Evolutionary conservation across 2,329 filamentous ascomycete species (phyloP).

Genomic region (Trichoderma atrobrunneum): DNA sequence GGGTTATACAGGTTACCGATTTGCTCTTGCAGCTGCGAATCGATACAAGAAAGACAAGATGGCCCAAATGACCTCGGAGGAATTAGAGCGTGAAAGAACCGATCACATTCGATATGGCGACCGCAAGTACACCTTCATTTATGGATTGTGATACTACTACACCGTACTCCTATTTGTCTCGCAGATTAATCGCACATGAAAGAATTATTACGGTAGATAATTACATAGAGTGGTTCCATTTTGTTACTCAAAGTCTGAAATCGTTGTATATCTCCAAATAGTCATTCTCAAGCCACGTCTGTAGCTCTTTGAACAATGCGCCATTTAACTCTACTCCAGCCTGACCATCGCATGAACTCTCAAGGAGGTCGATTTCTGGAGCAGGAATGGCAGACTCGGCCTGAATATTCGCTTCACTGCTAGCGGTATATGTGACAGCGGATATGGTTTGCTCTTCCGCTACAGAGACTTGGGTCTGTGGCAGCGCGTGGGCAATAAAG

Average conservation of each 20-base stretch:
- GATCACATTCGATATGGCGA: not conserved
- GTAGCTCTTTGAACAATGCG: not conserved
- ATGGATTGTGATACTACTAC: not conserved
- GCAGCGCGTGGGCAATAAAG: not conserved
- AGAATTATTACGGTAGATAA: not conserved
- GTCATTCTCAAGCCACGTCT: not conserved
- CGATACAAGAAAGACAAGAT: not conserved
- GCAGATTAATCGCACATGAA: not conserved
- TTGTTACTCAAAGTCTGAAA: not conserved
- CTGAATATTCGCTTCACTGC: not conserved
- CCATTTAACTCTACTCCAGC: not conserved
- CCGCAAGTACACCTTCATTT: not conserved
- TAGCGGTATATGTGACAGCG: not conserved
- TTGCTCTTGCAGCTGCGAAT: not conserved
- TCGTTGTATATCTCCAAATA: not conserved
- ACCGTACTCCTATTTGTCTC: not conserved
- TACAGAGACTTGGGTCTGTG: not conserved
- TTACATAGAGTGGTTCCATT: not conserved
- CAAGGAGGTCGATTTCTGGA: not conserved
- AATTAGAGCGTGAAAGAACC: not conserved
- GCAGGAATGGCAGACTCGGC: not conserved
- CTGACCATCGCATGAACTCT: not conserved
- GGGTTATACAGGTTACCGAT: not conserved
- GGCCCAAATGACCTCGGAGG: not conserved
- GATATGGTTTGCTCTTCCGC: not conserved